Conservation (phyloP, 2,329 filamentous ascomycete genomes). For the Hymenoscyphus fraxineus region DNA sequence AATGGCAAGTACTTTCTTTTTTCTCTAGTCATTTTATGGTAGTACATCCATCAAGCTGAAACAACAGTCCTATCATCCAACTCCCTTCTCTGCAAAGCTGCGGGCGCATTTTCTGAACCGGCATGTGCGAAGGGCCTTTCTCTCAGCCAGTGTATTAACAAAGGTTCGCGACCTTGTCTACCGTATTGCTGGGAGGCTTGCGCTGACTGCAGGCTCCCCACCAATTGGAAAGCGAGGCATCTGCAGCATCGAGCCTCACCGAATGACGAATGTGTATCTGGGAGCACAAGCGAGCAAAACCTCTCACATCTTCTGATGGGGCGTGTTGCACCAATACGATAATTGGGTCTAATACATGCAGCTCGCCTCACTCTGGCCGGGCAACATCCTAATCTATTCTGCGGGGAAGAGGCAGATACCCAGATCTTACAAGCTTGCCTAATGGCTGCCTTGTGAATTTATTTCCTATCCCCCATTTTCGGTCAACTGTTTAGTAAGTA, state of each 20-base stretch:
- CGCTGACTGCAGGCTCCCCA: slow-evolving; percentile 9
- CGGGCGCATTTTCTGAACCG: not conserved
- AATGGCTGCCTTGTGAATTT: not conserved
- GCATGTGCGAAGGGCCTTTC: not conserved
- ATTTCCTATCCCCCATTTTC: not conserved
- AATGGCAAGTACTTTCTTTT: not conserved
- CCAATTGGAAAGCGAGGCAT: not conserved
- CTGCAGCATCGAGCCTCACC: slow-evolving; percentile 8
- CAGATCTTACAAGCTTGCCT: not conserved
- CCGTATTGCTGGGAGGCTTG: not conserved
- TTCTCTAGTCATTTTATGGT: not conserved
- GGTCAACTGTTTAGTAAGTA: not conserved
- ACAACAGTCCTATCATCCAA: not conserved
- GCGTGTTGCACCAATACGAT: not conserved
- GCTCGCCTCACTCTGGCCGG: not conserved
- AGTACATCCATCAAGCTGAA: not conserved
- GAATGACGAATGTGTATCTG: slow-evolving; percentile 2
- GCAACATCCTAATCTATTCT: not conserved
- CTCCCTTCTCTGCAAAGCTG: not conserved
- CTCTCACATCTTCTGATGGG: not conserved
- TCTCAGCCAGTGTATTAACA: not conserved
- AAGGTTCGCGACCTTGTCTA: not conserved
- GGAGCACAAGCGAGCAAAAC: slow-evolving; percentile 1
- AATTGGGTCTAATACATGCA: not conserved
- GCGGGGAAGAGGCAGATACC: not conserved